Percentiles rank a stretch among this genome's conserved stretches.
These are phyloP conservation scores for Amphirosellinia nigrospora DNA, from an alignment of 495 filamentous ascomycete genomes.

Conservation along the genomic window DNA sequence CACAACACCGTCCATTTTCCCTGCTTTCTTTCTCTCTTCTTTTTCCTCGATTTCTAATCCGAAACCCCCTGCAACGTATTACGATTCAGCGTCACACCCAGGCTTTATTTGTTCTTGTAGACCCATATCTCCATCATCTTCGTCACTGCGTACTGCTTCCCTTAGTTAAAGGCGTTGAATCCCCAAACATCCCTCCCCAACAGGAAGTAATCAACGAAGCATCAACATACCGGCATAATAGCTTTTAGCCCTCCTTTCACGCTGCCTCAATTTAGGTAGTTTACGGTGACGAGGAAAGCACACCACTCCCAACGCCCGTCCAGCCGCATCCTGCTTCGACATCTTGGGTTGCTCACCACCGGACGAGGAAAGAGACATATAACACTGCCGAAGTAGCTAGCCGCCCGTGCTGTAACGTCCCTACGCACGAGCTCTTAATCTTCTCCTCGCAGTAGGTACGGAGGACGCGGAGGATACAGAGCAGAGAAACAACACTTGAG, in stretches of 20 bases:
- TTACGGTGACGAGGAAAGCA: background rate
- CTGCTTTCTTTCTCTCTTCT: conserved; percentile 31
- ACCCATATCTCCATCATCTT: conserved; percentile 9
- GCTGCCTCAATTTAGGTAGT: conserved; percentile 4
- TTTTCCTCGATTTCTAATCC: conserved; percentile 29
- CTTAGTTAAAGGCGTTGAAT: background rate
- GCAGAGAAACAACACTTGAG: conserved; percentile 15
- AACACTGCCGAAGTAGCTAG: background rate
- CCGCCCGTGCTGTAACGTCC: conserved; percentile 1
- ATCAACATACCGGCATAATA: background rate
- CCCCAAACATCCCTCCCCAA: background rate
- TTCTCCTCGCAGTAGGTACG: background rate
- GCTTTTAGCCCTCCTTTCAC: background rate
- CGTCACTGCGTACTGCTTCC: background rate
- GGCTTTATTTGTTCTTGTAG: conserved; percentile 16
- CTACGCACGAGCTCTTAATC: background rate
- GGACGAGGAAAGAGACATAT: background rate
- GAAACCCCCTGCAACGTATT: conserved; percentile 12
- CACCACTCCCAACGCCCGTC: background rate
- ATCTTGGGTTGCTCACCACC: background rate
- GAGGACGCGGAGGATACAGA: conserved; percentile 1
- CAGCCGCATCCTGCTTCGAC: background rate
- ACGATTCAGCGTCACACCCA: conserved; percentile 11
- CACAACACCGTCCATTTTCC: conserved; percentile 38
- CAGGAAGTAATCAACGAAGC: background rate